Evolutionary conservation across 176 grass and related monocot genomes (phyloP), one percentile per base, ranked within the genome.

Genomic region (Carex kokanica): DNA sequence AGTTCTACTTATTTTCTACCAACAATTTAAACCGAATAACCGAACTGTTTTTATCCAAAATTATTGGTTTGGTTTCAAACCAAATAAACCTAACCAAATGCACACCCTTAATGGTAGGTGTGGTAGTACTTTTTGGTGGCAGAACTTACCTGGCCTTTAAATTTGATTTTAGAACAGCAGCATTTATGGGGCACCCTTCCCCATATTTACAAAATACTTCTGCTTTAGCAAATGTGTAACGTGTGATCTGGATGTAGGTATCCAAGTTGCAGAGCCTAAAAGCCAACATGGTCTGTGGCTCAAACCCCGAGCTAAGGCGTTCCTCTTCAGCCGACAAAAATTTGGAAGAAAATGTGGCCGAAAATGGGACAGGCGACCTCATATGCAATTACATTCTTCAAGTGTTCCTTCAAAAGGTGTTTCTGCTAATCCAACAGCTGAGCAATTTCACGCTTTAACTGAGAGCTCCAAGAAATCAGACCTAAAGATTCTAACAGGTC

Each of bases 281-380:
- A 84, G 91, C 93, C 83, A 99, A 99, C 90, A 95, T 95, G 86
- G 89, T 95, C n/a, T 99, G 89, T 8, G 93, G 93, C 80, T 99
- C 96, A 15, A 87, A 91, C 83, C 89, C 90, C 29, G 96, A 99
- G 83, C 88, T 99, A 64, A 81, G 77, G 53, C 91, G 89, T 40
- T 86, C 93, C 74, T 93, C 96, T 86, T 99, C 96, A 68, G 92
- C 93, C 17, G 93, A 93, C 59, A 93, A 80, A 82, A 88, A 78
- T 20, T 91, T 90, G 83, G 96, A 95, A 54, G 96, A 99, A 88
- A 91, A 56, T 78, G 73, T 64, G 6, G 47, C 56, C 29, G 93
- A 92, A 83, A 87, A 87, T 89, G 81, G 72, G 53, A 69, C 86
- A 54, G 91, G 85, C 86, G 93, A 93, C 78, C 79, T 95, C 43